Evolutionary conservation across 495 filamentous ascomycete species (phyloP), one percentile per base, ranked within the genome.

Genomic region (Tuber indicum): DNA sequence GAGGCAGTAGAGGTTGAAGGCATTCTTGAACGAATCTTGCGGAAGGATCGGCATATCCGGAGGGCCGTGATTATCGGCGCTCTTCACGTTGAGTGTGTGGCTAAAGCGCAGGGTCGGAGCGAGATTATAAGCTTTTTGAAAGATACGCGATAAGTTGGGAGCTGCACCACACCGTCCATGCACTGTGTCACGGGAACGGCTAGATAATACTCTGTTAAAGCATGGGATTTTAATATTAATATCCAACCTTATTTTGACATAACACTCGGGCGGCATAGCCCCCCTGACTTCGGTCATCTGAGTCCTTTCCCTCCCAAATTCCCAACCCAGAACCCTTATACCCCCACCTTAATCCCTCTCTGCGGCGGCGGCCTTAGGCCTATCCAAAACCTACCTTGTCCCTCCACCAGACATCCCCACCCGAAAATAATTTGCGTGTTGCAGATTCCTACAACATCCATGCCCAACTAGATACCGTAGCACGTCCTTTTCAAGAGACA

Each of bases 31-130:
- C 70, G 88, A 17, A 70, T 84, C 4, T 80, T 87, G 9, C 42
- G 82, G 26, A 47, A 84, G 12, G 83, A 84, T 66, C 43, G 26
- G 23, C 8, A 58, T 19, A 73, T 81, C 19, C 49, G 39, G 42
- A 72, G 66, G 7, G 46, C 72, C 42, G 78, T 84, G 41, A 86
- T 90, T 0, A 43, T 74, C 2, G 87, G 86, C 0, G 89, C 88
- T 4, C 84, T 90, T 82, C 89, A 91, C 80, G 88, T 83, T 16
- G 87, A 90, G 72, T 85, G 85, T 26, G 81, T 85, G 41, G 71
- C 82, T 0, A 87, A 86, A 46, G 44, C 70, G 17, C 80, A 86
- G 46, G 89, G 88, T 5, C 84, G 85, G 75, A 78, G 82, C 32
- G 84, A 85, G 21, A 69, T 90, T 41, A 84, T 87, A 14, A 45